Conservation (phyloP, 768 basidiomycete species). For the Dentipellis sp. region DNA sequence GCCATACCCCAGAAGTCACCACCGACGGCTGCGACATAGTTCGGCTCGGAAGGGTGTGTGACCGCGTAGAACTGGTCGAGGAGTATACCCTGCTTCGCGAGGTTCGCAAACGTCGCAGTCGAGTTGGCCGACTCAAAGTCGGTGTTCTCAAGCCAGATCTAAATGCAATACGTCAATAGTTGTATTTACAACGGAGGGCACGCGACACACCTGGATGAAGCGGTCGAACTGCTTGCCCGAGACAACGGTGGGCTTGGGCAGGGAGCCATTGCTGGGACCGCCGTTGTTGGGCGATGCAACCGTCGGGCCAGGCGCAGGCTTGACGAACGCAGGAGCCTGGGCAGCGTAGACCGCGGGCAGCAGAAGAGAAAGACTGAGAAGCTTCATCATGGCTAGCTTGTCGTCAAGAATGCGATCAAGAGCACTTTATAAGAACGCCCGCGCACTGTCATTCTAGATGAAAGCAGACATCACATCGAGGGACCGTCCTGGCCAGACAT, state of each 20-base stretch:
- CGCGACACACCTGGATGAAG: slow-evolving; percentile 26
- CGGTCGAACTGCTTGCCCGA: slow-evolving; percentile 36
- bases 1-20: slow-evolving; percentile 47
- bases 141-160: slow-evolving; percentile 60
- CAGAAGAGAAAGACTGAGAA: background rate
- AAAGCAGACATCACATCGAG: no score
- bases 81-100: slow-evolving; percentile 42
- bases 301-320: slow-evolving; percentile 20
- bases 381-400: slow-evolving; percentile 1
- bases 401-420: no score
- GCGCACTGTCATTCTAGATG: no score
- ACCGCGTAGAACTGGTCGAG: slow-evolving; percentile 34
- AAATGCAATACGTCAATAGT: background rate
- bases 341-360: slow-evolving; percentile 4
- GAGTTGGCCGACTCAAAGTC: slow-evolving; percentile 30
- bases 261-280: slow-evolving; percentile 33
- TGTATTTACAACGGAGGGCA: background rate
- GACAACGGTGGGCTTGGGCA: slow-evolving; percentile 29
- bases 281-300: slow-evolving; percentile 28
- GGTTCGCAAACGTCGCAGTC: slow-evolving; percentile 20
- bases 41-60: slow-evolving; percentile 56
- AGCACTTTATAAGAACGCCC: no score
- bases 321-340: slow-evolving; percentile 20
- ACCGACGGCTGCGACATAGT: slow-evolving; percentile 40
- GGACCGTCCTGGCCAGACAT: no score